phyloP scores from a whole-genome alignment of 441 rosid genomes.

The Aleurites moluccanus region DNA sequence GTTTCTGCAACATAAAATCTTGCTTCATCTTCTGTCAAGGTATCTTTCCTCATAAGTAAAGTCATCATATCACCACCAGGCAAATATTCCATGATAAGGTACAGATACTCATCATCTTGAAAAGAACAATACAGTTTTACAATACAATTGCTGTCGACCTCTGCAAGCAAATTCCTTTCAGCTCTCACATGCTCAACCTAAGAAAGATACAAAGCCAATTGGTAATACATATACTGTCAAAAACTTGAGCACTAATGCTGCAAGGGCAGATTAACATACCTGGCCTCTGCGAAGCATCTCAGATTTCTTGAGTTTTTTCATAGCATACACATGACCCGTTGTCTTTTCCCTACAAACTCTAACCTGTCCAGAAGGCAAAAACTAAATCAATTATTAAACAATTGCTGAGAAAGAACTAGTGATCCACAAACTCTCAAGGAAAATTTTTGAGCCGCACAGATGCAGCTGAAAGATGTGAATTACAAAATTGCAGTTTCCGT shows the following conservation, averaged over 20 bases:
- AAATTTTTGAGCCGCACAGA: background rate
- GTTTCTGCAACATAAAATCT: constrained; percentile 95
- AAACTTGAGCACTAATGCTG: constrained; percentile 15
- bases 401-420: background rate
- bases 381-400: constrained; percentile 5
- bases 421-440: background rate
- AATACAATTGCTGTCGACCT: constrained; percentile 95
- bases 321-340: constrained; percentile 86
- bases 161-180: constrained; percentile 94
- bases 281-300: constrained; percentile 99
- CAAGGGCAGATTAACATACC: constrained; percentile 38
- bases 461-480: constrained; percentile 3
- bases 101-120: constrained; percentile 96
- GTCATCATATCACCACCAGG: constrained; percentile 99
- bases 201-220: constrained; percentile 20
- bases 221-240: constrained; percentile 20
- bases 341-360: constrained; percentile 86
- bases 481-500: background rate
- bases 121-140: constrained; percentile 94
- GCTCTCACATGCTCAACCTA: constrained; percentile 99
- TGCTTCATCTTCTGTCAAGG: constrained; percentile 85
- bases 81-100: constrained; percentile 95
- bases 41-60: constrained; percentile 94
- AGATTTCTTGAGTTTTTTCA: constrained; percentile 95
- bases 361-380: constrained; percentile 53